Base-by-base conservation (phyloP, 2,329 filamentous ascomycete species). In the Talaromyces sp. region DNA sequence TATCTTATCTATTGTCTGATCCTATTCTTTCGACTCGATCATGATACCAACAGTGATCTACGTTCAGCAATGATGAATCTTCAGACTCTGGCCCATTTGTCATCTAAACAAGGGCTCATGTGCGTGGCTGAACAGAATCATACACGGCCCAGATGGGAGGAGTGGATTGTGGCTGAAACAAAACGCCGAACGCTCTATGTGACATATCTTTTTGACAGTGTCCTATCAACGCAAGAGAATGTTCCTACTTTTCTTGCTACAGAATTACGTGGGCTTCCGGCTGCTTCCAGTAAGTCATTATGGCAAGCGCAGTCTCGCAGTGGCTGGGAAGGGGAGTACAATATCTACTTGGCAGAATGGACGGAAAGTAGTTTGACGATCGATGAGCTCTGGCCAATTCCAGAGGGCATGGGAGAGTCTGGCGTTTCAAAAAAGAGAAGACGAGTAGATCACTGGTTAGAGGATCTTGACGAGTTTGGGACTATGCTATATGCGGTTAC, bases 121-220 rank as follows among this genome's bases (percentile, higher is more conserved):
- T 81, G 77, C 41, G 32, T 58, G 1, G 73, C 74, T 2, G 80
- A 82, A 49, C 66, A 67, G 30, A 55, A 65, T 4, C 64, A 64
- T 2, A 47, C 62, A 0, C 71, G 75, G 2, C 80, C 80, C 0
- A 63, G 56, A 10, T 82, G 80, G 81, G 79, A 81, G 48, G 66
- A 71, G 2, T 84, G 81, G 82, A 75, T 82, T 3, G 64, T 80
- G 0, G 74, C 78, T 0, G 80, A 82, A 51, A 74, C 81, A 0
- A 83, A 81, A 51, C 71, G 80, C 4, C 71, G 82, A 13, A 78
- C 79, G 0, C 49, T 84, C 0, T 83, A 73, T 52, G 72, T 74
- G 1, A 80, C 82, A 75, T 83, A 82, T 48, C 67, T 83, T 9
- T 77, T 83, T 37, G 80, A 83, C 54, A 81, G 76, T 47, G 63